Evolutionary conservation across 2,329 filamentous ascomycete genomes (phyloP), one percentile per base, ranked within the genome.

Genomic region (Stagonosporopsis tanaceti): DNA sequence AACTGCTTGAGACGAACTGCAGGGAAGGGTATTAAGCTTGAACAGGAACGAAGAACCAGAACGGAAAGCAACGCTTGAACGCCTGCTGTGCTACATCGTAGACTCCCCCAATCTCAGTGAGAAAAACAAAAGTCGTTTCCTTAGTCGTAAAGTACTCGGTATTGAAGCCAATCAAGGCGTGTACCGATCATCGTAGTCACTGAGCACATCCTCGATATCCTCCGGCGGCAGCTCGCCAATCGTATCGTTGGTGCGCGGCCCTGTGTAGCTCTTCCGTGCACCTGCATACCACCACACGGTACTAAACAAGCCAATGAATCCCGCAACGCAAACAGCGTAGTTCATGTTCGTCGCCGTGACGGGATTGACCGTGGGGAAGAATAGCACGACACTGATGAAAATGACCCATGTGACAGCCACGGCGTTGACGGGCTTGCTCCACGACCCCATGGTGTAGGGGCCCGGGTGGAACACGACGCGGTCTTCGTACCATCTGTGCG

Each of bases 341-440:
- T 81, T 82, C 79, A 82, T 81, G 61, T 81, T 81, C 38, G 70
- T 69, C 0, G 74, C 63, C 3, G 74, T 79, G 15, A 81, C 77
- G 1, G 79, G 79, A 32, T 74, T 75, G n/a, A 72, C 64, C 0
- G 78, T 74, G 3, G 79, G 80, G 73, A 81, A 81, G 70, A 81
- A 85, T 17, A 89, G 75, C n/a, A 88, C 81, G 9, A 84, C 77
- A 63, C 84, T 87, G 62, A 89, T 88, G 66, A 88, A 87, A 25
- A 81, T 61, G 3, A 88, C 85, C 87, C 87, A 89, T 3, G 75
- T 71, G n/a, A 86, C 80, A 1, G 86, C 84, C 12, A 87, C 72
- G 6, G 76, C 75, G 61, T 88, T 88, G 48, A 88, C 71, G 0
- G 80, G 79, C 46, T 79, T 80, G 50, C 83, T 82, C 82, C 82